phyloP scores from a whole-genome alignment of 345 rosid genomes.

The Pugionium cornutum region DNA sequence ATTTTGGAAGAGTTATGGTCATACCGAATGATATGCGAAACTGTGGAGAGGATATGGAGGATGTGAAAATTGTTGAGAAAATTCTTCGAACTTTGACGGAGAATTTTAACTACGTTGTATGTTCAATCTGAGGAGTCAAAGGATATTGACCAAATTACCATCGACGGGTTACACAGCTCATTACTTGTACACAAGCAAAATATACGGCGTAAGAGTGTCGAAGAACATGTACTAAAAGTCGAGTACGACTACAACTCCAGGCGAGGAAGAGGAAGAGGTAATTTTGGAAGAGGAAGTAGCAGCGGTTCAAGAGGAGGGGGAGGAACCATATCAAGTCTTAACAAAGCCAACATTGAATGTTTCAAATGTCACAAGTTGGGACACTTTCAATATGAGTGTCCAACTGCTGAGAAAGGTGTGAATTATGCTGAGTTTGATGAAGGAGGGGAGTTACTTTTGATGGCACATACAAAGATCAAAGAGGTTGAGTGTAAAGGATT shows the following conservation, averaged over 20 bases:
- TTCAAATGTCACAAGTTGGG: no score
- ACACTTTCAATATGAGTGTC: no score
- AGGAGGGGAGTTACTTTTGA: neutral
- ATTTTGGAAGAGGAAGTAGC: neutral
- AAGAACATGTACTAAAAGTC: neutral
- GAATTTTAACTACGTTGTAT: neutral
- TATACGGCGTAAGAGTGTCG: neutral
- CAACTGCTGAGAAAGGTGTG: no score
- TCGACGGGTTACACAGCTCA: neutral
- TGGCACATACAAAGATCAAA: neutral
- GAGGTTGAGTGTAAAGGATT: neutral
- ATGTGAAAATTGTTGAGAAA: neutral
- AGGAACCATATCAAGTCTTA: no score
- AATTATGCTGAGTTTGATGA: no score
- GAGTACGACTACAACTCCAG: neutral
- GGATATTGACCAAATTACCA: neutral
- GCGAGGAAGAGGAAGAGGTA: neutral
- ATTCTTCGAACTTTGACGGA: neutral
- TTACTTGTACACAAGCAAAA: neutral
- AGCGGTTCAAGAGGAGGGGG: neutral
- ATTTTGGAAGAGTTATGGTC: neutral
- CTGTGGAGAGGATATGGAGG: neutral
- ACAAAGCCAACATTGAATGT: no score
- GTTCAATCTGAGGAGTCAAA: slow-evolving; percentile 4
- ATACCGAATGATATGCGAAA: neutral